These are phyloP conservation scores for Saturnispora dispora DNA, from an alignment of 805 yeast genomes.

Conservation along the genomic window DNA sequence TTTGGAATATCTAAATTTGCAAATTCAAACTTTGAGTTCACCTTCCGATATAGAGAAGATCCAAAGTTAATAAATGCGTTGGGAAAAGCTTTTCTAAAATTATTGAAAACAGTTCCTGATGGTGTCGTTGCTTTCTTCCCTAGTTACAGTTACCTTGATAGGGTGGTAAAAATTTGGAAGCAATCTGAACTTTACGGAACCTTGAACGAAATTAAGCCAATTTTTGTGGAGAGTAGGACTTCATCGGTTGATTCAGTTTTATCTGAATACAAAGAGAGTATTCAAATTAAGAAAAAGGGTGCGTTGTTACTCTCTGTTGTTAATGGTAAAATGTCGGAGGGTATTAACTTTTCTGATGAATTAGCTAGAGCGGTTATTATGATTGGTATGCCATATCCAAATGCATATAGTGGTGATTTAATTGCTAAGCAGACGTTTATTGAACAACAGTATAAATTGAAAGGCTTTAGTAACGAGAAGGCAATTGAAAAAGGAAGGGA, in stretches of 20 bases:
- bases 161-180: slow-evolving; percentile 48
- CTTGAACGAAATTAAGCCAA: slow-evolving; percentile 33
- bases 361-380: slow-evolving; percentile 82
- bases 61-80: slow-evolving; percentile 36
- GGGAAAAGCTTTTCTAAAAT: slow-evolving; percentile 39
- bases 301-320: slow-evolving; percentile 77
- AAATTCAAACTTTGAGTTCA: slow-evolving; percentile 44
- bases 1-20: slow-evolving; percentile 35
- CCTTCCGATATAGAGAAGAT: slow-evolving; percentile 54
- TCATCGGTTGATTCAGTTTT: slow-evolving; percentile 39
- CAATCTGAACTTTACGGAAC: slow-evolving; percentile 24
- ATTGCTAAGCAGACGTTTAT: slow-evolving; percentile 61
- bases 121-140: slow-evolving; percentile 83
- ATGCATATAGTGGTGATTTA: slow-evolving; percentile 71
- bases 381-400: slow-evolving; percentile 88
- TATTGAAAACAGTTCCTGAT: slow-evolving; percentile 44
- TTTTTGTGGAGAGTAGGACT: slow-evolving; percentile 49
- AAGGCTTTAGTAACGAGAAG: slow-evolving; percentile 37
- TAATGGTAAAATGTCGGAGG: slow-evolving; percentile 90
- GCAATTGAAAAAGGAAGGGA: slow-evolving; percentile 43
- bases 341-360: slow-evolving; percentile 81
- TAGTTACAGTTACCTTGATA: slow-evolving; percentile 62
- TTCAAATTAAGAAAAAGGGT: slow-evolving; percentile 34
- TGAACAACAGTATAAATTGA: slow-evolving; percentile 38
- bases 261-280: slow-evolving; percentile 38